These are phyloP conservation scores for Cadophora gregata DNA, from an alignment of 2,329 filamentous ascomycete species.

Conservation along the genomic window DNA sequence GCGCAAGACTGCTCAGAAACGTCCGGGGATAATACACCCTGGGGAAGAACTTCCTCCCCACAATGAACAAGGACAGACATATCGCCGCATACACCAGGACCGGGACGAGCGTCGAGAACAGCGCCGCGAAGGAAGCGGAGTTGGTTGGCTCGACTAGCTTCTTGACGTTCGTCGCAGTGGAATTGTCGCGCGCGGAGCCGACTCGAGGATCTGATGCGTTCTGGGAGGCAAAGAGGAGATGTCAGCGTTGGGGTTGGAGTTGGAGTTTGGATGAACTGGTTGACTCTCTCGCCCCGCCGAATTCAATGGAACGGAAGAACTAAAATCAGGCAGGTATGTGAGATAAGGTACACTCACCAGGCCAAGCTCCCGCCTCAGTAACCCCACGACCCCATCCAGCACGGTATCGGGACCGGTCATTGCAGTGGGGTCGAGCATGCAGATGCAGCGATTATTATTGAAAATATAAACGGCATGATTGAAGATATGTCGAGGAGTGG, in stretches of 20 bases:
- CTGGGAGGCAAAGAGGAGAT: neutral
- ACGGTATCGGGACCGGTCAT: conserved; percentile 13
- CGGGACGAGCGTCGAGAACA: conserved; percentile 60
- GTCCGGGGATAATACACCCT: conserved; percentile 63
- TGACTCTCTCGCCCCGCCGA: no score
- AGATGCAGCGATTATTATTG: no score
- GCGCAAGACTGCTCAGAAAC: conserved; percentile 54
- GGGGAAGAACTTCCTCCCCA: conserved; percentile 53
- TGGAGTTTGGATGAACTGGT: no score
- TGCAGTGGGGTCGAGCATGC: neutral
- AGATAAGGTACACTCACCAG: no score
- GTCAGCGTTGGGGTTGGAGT: neutral
- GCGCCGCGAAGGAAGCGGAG: conserved; percentile 49
- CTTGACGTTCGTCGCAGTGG: conserved; percentile 45
- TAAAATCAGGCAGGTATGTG: no score
- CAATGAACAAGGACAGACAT: conserved; percentile 58
- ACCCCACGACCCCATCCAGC: conserved; percentile 11
- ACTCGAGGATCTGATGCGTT: conserved; percentile 48
- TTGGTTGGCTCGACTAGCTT: conserved; percentile 47
- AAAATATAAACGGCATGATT: conserved; percentile 11
- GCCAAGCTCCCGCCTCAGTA: conserved; percentile 13
- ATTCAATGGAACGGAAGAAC: no score
- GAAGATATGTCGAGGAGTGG: neutral
- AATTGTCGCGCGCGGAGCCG: conserved; percentile 52
- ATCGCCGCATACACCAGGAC: conserved; percentile 55